Evolutionary conservation across 75 land plant species (phyloP).

Genomic region (Pseudotsuga menziesii): DNA sequence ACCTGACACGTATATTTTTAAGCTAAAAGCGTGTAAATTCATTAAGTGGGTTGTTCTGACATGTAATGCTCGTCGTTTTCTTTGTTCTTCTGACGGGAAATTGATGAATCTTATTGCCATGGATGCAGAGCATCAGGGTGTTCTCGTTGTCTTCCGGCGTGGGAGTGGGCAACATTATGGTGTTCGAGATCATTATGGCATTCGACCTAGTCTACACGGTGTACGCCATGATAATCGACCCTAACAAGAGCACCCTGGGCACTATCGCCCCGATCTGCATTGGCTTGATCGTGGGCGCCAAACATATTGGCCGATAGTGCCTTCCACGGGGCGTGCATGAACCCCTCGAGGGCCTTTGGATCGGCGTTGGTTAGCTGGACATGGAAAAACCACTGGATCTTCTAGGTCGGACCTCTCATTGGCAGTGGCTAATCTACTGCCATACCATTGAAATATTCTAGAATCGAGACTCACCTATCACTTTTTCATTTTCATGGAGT

Average conservation of each 20-base stretch:
- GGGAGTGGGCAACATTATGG: constrained; percentile 35
- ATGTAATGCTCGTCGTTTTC: too few species aligned
- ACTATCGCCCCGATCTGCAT: constrained; percentile 62
- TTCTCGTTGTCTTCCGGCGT: constrained; percentile 42
- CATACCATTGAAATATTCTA: too few species aligned
- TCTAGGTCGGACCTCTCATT: constrained; percentile 83
- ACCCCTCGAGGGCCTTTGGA: constrained; percentile 84
- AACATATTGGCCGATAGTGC: constrained; percentile 78
- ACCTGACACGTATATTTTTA: too few species aligned
- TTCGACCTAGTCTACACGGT: constrained; percentile 77
- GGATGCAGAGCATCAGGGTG: constrained; percentile 31
- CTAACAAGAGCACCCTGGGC: constrained; percentile 50
- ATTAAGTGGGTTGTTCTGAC: too few species aligned
- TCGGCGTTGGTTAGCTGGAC: constrained; percentile 70
- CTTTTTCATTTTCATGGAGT: too few species aligned
- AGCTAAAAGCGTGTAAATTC: too few species aligned
- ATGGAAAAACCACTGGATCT: constrained; percentile 86
- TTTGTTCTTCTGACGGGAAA: too few species aligned
- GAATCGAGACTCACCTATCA: too few species aligned
- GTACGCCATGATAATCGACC: constrained; percentile 69
- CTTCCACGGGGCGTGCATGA: constrained; percentile 85
- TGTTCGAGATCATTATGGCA: constrained; percentile 71
- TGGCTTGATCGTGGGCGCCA: constrained; percentile 74
- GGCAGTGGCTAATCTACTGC: too few species aligned
- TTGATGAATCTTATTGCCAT: neutral